These are phyloP conservation scores for Eimeria brunetti DNA, from an alignment of 169 alveolate genomes.

Conservation along the genomic window DNA sequence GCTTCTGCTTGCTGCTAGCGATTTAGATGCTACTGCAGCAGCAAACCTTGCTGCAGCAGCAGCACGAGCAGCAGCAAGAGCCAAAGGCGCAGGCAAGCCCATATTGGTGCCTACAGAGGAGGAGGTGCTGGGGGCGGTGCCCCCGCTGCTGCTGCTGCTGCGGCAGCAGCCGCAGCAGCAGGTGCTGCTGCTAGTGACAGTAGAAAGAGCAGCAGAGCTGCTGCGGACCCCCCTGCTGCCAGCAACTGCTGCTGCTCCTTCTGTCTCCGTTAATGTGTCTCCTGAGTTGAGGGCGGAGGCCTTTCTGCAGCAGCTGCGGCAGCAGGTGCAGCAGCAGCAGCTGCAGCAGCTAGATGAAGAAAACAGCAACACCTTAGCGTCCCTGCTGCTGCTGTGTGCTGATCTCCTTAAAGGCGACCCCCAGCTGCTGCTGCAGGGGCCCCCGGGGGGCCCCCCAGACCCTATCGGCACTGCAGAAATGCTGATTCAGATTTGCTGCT, in stretches of 20 bases:
- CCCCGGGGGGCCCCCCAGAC: conserved; percentile 27
- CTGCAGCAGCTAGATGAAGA: conserved; percentile 49
- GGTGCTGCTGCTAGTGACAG: conserved; percentile 9
- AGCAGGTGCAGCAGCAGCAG: conserved; percentile 38
- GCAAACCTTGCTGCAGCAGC: conserved; percentile 48
- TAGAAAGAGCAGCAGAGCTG: conserved; percentile 58
- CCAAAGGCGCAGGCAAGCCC: not conserved
- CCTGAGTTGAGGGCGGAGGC: not conserved
- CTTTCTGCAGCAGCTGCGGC: conserved; percentile 55
- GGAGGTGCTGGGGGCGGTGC: conserved; percentile 14
- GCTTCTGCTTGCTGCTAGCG: conserved; percentile 3
- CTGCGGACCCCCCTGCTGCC: conserved; percentile 36
- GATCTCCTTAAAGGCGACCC: conserved; percentile 34
- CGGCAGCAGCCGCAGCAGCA: conserved; percentile 42
- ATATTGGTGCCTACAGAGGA: conserved; percentile 8
- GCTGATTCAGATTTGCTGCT: conserved; percentile 55
- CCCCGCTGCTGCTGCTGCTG: conserved; percentile 55
- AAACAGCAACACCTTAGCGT: not conserved
- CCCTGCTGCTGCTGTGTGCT: conserved; percentile 50
- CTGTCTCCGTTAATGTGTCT: not conserved
- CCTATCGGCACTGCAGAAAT: conserved; percentile 4
- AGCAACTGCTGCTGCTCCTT: conserved; percentile 16
- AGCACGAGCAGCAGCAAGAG: conserved; percentile 39
- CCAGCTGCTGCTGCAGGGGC: conserved; percentile 42
- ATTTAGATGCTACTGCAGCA: conserved; percentile 2